Evolutionary conservation across 805 yeast genomes (phyloP).

Genomic region (Wickerhamiella shivajii): DNA sequence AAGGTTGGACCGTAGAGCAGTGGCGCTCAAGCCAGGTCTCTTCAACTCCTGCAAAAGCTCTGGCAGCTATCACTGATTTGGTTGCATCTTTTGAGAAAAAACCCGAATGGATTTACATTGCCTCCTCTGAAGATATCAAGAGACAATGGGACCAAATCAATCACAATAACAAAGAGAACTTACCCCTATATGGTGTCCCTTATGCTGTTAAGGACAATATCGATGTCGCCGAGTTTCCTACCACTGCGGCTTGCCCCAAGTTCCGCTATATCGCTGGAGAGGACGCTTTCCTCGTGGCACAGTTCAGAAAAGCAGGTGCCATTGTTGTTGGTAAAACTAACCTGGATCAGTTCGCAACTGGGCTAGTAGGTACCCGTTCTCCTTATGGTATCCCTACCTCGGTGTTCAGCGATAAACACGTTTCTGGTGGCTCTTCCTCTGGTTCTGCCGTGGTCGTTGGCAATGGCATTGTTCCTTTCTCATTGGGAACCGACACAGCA

Average conservation of each 20-base stretch:
- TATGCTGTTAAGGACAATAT: slow-evolving; percentile 91
- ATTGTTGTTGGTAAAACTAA: slow-evolving; percentile 88
- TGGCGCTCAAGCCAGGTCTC: slow-evolving; percentile 60
- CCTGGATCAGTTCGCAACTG: slow-evolving; percentile 95
- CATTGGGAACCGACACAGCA: slow-evolving; percentile 94
- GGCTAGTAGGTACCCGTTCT: slow-evolving; percentile 86
- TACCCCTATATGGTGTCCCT: slow-evolving; percentile 83
- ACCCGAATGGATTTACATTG: slow-evolving; percentile 87
- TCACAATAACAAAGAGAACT: slow-evolving; percentile 13
- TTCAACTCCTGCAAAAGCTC: slow-evolving; percentile 48
- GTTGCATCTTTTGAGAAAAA: slow-evolving; percentile 24
- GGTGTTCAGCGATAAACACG: slow-evolving; percentile 62
- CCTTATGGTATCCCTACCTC: slow-evolving; percentile 86
- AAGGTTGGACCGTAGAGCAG: slow-evolving; percentile 71
- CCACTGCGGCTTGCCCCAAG: slow-evolving; percentile 94
- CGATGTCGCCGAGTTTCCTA: slow-evolving; percentile 64
- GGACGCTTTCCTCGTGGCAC: slow-evolving; percentile 62
- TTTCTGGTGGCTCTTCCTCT: slow-evolving; percentile 90
- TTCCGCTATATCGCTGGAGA: slow-evolving; percentile 50
- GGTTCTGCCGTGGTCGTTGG: slow-evolving; percentile 92
- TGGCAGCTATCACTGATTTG: slow-evolving; percentile 30
- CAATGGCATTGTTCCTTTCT: slow-evolving; percentile 74
- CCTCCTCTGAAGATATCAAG: slow-evolving; percentile 41
- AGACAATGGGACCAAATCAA: slow-evolving; percentile 64
- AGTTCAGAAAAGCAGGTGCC: slow-evolving; percentile 82